These are phyloP conservation scores for Aspergillus mulundensis DNA, from an alignment of 495 filamentous ascomycete genomes.

Conservation along the genomic window DNA sequence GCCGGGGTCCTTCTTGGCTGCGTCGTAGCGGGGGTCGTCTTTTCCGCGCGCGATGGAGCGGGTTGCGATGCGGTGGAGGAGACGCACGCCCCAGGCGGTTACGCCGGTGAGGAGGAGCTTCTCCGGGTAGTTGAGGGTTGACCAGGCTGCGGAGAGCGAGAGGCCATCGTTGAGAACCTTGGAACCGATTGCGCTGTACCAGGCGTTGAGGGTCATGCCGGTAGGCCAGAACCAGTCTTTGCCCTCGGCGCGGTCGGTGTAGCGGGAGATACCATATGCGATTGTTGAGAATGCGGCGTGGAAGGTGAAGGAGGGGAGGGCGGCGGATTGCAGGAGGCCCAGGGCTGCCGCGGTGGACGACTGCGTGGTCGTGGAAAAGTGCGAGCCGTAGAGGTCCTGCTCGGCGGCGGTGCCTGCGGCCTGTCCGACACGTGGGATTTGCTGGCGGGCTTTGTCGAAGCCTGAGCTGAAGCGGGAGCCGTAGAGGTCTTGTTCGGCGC, in stretches of 20 bases:
- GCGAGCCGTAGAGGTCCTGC: constrained; percentile 2
- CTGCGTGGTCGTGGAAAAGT: background rate
- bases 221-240: constrained; percentile 58
- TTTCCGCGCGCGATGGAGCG: constrained; percentile 40
- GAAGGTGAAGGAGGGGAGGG: constrained; percentile 46
- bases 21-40: constrained; percentile 54
- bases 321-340: constrained; percentile 48
- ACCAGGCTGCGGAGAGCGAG: constrained; percentile 38
- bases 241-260: constrained; percentile 47
- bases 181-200: constrained; percentile 53
- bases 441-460: background rate
- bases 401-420: background rate
- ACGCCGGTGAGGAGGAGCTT: constrained; percentile 49
- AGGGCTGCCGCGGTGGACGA: constrained; percentile 19
- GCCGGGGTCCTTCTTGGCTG: constrained; percentile 40
- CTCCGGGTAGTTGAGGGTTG: constrained; percentile 43
- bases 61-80: constrained; percentile 48
- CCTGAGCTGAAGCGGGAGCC: background rate
- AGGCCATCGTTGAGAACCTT: constrained; percentile 36
- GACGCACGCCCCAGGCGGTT: constrained; percentile 50
- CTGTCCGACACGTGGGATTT: background rate
- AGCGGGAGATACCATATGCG: constrained; percentile 42
- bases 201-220: constrained; percentile 51
- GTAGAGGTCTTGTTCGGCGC: constrained; percentile 2
- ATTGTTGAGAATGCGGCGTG: constrained; percentile 43